A percentile compares a stretch with the other conserved stretches of the same genome.
Conservation (phyloP, 2,329 filamentous ascomycete species). For the Rosellinia necatrix region DNA sequence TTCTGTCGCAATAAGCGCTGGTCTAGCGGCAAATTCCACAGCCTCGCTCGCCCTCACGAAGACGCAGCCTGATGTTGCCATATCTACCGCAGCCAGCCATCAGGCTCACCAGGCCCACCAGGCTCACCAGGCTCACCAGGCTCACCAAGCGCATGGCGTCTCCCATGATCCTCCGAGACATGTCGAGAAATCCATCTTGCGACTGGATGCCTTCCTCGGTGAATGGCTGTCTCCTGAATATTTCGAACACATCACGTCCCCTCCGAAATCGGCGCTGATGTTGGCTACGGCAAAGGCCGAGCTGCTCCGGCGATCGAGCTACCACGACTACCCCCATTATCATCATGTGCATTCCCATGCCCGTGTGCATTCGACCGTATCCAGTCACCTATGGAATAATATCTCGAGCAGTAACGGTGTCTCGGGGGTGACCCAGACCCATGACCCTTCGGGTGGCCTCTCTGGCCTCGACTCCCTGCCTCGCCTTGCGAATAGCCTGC, state of each 20-base stretch:
- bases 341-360: too few relatives aligned
- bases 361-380: conserved; percentile 33
- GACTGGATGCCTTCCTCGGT: conserved; percentile 89
- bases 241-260: conserved; percentile 88
- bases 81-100: conserved; percentile 27
- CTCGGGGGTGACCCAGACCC: conserved; percentile 30
- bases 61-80: conserved; percentile 25
- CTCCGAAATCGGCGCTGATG: conserved; percentile 85
- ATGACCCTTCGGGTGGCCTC: conserved; percentile 23
- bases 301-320: conserved; percentile 76
- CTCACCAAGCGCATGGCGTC: conserved; percentile 22
- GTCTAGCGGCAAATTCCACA: conserved; percentile 69
- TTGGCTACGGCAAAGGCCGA: conserved; percentile 87
- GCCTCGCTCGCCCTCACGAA: conserved; percentile 33
- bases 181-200: conserved; percentile 66
- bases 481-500: conserved; percentile 27
- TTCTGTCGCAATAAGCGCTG: conserved; percentile 83
- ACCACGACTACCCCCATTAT: conserved; percentile 54
- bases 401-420: conserved; percentile 30
- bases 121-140: background rate
- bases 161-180: conserved; percentile 21
- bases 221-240: conserved; percentile 96
- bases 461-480: conserved; percentile 32
- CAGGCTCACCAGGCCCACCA: conserved; percentile 5
- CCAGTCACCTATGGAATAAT: conserved; percentile 48